phyloP scores from a whole-genome alignment of 768 basidiomycete genomes.

The Lentinula raphanica region DNA sequence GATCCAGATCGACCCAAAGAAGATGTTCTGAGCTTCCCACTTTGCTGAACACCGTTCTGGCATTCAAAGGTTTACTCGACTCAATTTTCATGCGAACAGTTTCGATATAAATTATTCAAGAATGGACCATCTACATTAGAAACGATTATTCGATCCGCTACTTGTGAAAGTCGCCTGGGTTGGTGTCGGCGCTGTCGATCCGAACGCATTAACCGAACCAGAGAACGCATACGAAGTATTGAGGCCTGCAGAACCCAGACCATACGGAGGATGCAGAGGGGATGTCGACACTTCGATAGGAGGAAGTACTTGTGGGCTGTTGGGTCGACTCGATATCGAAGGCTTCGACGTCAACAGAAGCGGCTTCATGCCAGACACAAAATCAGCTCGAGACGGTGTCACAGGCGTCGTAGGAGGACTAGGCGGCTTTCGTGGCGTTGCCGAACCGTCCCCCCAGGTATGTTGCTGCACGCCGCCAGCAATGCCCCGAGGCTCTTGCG shows the following conservation, averaged over 20 bases:
- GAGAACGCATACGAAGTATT: slow-evolving; percentile 3
- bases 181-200: neutral
- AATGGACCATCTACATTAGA: neutral
- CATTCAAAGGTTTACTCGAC: too few species aligned
- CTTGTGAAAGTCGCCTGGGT: neutral
- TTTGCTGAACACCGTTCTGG: too few species aligned
- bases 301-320: neutral
- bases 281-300: neutral
- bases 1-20: too few species aligned
- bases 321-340: neutral
- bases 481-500: neutral
- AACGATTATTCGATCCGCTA: neutral
- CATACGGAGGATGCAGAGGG: neutral
- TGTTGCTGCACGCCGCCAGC: neutral
- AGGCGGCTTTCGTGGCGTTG: neutral
- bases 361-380: neutral
- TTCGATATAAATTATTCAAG: neutral
- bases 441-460: neutral
- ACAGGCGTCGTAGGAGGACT: slow-evolving; percentile 1
- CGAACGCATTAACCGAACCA: neutral
- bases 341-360: slow-evolving; percentile 1
- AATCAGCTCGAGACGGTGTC: neutral
- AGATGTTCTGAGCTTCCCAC: too few species aligned
- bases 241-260: neutral
- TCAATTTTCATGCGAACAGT: too few species aligned